These are phyloP conservation scores for Myxozyma udenii DNA, from an alignment of 805 yeast genomes.

Conservation along the genomic window DNA sequence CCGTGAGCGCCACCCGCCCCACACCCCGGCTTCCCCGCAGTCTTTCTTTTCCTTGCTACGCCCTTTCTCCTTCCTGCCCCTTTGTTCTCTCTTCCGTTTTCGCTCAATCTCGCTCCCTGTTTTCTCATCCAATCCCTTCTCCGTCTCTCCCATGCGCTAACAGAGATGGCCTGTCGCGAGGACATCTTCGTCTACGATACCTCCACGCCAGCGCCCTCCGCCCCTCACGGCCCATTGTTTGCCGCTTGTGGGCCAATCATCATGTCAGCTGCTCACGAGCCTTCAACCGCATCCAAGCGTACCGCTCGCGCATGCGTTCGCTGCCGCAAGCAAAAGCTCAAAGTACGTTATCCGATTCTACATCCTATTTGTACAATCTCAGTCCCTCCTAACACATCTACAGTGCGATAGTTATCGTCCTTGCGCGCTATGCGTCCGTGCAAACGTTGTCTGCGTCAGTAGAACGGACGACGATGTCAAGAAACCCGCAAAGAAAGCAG, in stretches of 20 bases:
- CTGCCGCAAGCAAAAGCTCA: slow-evolving; percentile 26
- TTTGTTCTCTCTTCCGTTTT: not conserved
- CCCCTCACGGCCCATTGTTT: not conserved
- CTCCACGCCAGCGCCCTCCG: slow-evolving; percentile 1
- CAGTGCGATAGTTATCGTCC: slow-evolving; percentile 29
- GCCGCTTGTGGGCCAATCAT: not conserved
- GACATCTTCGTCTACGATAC: slow-evolving; percentile 25
- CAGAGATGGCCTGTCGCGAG: slow-evolving; percentile 8
- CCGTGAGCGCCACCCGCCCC: too few relatives aligned
- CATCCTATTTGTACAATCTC: not conserved
- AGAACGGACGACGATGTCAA: slow-evolving; percentile 13
- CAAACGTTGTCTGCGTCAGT: slow-evolving; percentile 25
- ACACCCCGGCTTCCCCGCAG: not conserved
- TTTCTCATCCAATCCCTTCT: not conserved
- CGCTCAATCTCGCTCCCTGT: not conserved
- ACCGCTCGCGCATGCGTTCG: slow-evolving; percentile 29
- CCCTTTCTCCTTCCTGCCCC: not conserved
- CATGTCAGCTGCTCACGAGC: not conserved
- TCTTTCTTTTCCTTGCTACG: not conserved
- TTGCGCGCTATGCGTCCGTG: slow-evolving; percentile 28
- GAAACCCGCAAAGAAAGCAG: too few relatives aligned
- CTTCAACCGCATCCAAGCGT: slow-evolving; percentile 10
- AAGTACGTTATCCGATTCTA: slow-evolving; percentile 7
- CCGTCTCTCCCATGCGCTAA: too few relatives aligned
- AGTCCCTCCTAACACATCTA: not conserved